Base-by-base conservation (phyloP, 2,329 filamentous ascomycete species). In the Exophiala dermatitidis region DNA sequence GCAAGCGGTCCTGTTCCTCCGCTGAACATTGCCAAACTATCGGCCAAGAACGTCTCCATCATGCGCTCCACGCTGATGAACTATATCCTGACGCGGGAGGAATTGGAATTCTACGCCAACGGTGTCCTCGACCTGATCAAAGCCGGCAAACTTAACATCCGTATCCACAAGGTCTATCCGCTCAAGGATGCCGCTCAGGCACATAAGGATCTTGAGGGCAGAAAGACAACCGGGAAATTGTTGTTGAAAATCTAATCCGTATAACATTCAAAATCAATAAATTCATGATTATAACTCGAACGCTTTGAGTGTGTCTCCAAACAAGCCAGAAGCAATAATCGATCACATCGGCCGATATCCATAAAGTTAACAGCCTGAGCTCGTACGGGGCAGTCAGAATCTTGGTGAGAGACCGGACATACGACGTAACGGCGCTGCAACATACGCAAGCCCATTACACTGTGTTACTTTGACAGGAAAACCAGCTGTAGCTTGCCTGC, bases 221-320 rank as follows among this genome's bases (percentile, higher is more conserved):
- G 90, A 63, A 88, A 85, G 75, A 93, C 88, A 1, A 88, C 82
- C 7, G 90, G 90, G 12, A 95, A 95, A 74, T 69, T 94, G 58
- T 68, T 96, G 52, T 68, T 95, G 64, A 84, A 83, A 71, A 78
- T 82, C 44, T 84, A 63, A 19, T 19, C 19, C 19, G 19, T 19
- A 19, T 19, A 19, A 19, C 19, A 19, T 19, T 19, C 19, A 19
- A 19, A 19, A 19, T 19, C 19, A 19, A 19, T 19, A 19, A 19
- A 19, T 19, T 19, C 19, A 19, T 19, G 19, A 1, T 19, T 19
- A 19, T 19, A 19, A 19, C 19, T 19, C 19, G 19, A 19, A 19
- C 19, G 19, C 19, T 19, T 19, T 19, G 19, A 19, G 19, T 19
- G 19, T 19, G 19, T 19, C 19, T 19, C 19, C 2, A 19, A 19